Evolutionary conservation across 257 asterid species (phyloP), one percentile per base, ranked within the genome.

Genomic region (Solanum chmielewskii): DNA sequence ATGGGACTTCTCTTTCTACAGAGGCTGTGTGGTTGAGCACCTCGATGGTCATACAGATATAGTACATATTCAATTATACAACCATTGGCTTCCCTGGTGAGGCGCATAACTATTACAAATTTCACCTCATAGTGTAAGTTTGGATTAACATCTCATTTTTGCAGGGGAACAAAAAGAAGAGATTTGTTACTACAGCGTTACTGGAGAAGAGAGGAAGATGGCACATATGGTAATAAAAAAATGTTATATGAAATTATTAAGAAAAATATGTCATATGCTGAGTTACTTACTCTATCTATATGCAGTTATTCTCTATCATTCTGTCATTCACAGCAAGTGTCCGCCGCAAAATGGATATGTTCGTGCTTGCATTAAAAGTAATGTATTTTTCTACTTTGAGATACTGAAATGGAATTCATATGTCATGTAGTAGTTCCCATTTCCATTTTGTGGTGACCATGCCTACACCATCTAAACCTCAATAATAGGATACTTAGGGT

Each of bases 201-300:
- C 90, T 97, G 99, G 99, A 97, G 99, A 90, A 93, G 96, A 91
- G 99, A 97, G 92, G 98, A 94, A 27, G 98, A 97, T 69, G 98
- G 98, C 89, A 93, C 98, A 83, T 97, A 95, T 44, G 99, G 99
- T 97, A 93, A 64, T 83, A 83, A 56, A 83, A 33, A 45, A 56
- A 56, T 47, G 33, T 33, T 20, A 7, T 14, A 15, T 35, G 23
- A 83, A 83, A 47, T 25, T 60, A 68, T 33, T 44, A 49, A 52
- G 20, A 52, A 47, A 16, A 16, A 16, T 2, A 6, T 52, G 23
- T 9, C 47, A 81, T 64, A 1, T 56, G 16, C 37, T 77, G 68
- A 78, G 18, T 81, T 20, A 45, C 31, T 41, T 90, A 8, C n/a
- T 62, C 45, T 88, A 41, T 83, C 59, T 84, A 27, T 25, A 83